Base-by-base conservation (phyloP, 1,284 basidiomycete species). In the Trichosporon coremiiforme region DNA sequence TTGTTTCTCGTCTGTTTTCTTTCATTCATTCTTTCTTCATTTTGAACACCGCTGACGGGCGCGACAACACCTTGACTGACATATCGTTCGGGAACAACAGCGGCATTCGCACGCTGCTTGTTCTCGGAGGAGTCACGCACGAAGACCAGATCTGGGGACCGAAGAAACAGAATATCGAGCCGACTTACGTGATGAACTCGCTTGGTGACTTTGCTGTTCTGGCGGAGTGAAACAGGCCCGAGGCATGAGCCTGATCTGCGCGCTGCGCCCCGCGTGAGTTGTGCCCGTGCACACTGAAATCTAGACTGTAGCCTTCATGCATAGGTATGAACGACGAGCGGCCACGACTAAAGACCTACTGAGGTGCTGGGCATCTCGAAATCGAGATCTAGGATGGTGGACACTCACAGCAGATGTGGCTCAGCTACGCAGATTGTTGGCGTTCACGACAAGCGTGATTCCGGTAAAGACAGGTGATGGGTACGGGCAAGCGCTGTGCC, bases 11-110 rank as follows among this genome's bases (percentile, higher is more conserved):
- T 53, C 50, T 3, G 1, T 9, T 38, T 38, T 12, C 10, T 38
- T 12, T 6, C 36, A 12, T 29, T 13, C 31, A 0, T 7, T 25
- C 13, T 6, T 55, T 29, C 53, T 17, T 9, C 41, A 15, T n/a
- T 17, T 53, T 6, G 47, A 22, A 9, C 45, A 3, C n/a, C 20
- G 47, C 47, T 53, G 2, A 33, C 29, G 17, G 33, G 3, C 3
- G 8, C 17, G 96, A 99, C 83, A 89, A 96, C 70, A 86, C 98
- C 71, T 90, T 93, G 77, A 99, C 97, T 1, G 97, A 99, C 83
- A 83, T 84, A 29, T 74, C 91, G 64, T 99, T 99, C 77, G 96
- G 94, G 63, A 87, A 93, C 81, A 88, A 88, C 62, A 94, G 94
- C 29, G 92, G 92, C 15, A 86, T 98, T 22, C 84, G 91, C 15